phyloP scores from a whole-genome alignment of 192 early-diverging fungal genomes.

The Anaeromyces robustus region DNA sequence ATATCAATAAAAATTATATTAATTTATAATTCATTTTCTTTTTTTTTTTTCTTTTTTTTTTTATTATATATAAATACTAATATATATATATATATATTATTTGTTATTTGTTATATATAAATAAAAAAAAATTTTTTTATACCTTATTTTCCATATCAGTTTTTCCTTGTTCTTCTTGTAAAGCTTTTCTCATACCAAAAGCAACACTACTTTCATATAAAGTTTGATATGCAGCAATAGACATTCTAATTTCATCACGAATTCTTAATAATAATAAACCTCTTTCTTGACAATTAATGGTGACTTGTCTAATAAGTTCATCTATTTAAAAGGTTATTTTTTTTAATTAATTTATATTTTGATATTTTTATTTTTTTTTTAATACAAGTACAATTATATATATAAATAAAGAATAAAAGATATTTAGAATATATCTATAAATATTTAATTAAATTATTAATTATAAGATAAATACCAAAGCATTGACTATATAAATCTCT shows the following conservation, averaged over 20 bases:
- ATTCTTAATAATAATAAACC: conserved; percentile 39
- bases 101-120: no score
- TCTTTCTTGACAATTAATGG: conserved; percentile 44
- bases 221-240: conserved; percentile 47
- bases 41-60: no score
- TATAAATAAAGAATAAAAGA: background rate
- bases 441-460: no score
- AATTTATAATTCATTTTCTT: no score
- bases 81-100: no score
- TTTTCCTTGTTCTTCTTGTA: conserved; percentile 44
- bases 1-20: no score
- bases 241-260: conserved; percentile 51
- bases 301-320: conserved; percentile 50
- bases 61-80: no score
- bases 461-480: conserved; percentile 28
- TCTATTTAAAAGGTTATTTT: conserved; percentile 10
- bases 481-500: conserved; percentile 47
- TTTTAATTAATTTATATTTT: background rate
- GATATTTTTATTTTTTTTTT: no score
- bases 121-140: background rate
- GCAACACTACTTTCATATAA: conserved; percentile 42
- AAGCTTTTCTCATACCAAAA: conserved; percentile 48
- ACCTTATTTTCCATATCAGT: conserved; percentile 45
- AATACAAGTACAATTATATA: background rate
- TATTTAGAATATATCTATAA: no score